Evolutionary conservation across 768 basidiomycete genomes (phyloP).

Genomic region (Boletus pseudo-olivaceus): DNA sequence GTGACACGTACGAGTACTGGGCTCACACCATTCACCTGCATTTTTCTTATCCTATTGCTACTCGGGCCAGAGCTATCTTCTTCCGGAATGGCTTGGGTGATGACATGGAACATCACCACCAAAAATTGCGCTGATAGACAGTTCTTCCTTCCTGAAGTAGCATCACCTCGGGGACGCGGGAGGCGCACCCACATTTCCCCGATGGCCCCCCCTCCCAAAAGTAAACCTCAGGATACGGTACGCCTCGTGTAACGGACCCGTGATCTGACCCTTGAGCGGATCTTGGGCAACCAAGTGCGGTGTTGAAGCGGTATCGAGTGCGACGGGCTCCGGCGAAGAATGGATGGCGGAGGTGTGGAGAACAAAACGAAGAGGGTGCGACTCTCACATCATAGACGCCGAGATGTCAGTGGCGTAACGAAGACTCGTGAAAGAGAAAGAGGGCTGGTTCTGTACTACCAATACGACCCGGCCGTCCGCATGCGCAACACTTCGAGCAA

Average conservation of each 20-base stretch:
- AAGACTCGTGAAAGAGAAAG: conserved; percentile 39
- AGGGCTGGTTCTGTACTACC: conserved; percentile 23
- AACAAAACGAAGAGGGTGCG: conserved; percentile 14
- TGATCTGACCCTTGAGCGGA: conserved; percentile 9
- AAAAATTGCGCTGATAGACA: conserved; percentile 11
- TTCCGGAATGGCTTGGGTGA: background rate
- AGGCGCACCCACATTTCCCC: conserved; percentile 18
- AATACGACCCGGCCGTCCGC: conserved; percentile 12
- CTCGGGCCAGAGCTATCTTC: background rate
- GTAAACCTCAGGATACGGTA: conserved; percentile 7
- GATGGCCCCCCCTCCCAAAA: conserved; percentile 3
- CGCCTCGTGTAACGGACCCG: conserved; percentile 20
- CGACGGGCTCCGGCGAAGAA: conserved; percentile 18
- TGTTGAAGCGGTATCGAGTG: conserved; percentile 19
- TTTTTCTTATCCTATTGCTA: background rate
- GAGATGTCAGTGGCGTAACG: conserved; percentile 35
- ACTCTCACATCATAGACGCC: conserved; percentile 21
- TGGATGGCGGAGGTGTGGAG: conserved; percentile 16
- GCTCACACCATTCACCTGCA: background rate
- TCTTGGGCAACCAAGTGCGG: conserved; percentile 10
- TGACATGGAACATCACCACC: conserved; percentile 5
- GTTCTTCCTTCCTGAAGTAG: conserved; percentile 23
- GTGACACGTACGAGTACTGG: background rate
- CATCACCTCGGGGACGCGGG: conserved; percentile 32
- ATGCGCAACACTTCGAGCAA: conserved; percentile 3